These are phyloP conservation scores for Mrakia blollopis DNA, from an alignment of 768 basidiomycete genomes.

Conservation along the genomic window DNA sequence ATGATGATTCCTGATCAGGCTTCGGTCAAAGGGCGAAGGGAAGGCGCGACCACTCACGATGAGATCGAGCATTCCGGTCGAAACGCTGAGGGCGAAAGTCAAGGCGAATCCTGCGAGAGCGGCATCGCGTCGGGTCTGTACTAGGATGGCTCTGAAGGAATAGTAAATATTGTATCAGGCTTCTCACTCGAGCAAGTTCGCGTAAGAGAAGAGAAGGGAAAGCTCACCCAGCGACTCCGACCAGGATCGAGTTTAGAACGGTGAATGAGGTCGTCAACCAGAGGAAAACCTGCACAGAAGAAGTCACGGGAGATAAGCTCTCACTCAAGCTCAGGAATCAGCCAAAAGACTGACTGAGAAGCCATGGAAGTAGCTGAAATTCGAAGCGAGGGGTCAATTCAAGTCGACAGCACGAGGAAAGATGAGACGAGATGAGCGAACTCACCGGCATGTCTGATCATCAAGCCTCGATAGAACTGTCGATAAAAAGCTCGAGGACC, in stretches of 20 bases:
- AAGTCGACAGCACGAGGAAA: not conserved
- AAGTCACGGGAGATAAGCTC: too few relatives aligned
- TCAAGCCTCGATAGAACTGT: conserved; percentile 34
- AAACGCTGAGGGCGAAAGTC: conserved; percentile 73
- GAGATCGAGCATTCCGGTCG: conserved; percentile 56
- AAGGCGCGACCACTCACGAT: conserved; percentile 48
- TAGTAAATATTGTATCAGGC: not conserved
- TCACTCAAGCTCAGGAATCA: too few relatives aligned
- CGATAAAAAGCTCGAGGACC: conserved; percentile 36
- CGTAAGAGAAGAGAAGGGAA: too few relatives aligned
- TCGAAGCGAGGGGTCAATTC: not conserved
- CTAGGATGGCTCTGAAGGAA: conserved; percentile 54
- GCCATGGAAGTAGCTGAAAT: not conserved
- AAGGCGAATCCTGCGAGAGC: conserved; percentile 80
- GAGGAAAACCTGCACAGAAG: conserved; percentile 58
- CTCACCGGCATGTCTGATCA: conserved; percentile 6
- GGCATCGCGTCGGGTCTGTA: conserved; percentile 67
- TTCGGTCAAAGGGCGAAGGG: conserved; percentile 48
- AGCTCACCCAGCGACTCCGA: conserved; percentile 58
- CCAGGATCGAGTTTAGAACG: conserved; percentile 63
- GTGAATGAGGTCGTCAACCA: conserved; percentile 89
- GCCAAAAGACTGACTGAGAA: not conserved
- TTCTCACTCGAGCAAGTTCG: too few relatives aligned
- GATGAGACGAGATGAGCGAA: not conserved
- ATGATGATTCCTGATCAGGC: conserved; percentile 3